phyloP scores from a whole-genome alignment of 202 grass and related monocot genomes.

The Saccharum hybrid region DNA sequence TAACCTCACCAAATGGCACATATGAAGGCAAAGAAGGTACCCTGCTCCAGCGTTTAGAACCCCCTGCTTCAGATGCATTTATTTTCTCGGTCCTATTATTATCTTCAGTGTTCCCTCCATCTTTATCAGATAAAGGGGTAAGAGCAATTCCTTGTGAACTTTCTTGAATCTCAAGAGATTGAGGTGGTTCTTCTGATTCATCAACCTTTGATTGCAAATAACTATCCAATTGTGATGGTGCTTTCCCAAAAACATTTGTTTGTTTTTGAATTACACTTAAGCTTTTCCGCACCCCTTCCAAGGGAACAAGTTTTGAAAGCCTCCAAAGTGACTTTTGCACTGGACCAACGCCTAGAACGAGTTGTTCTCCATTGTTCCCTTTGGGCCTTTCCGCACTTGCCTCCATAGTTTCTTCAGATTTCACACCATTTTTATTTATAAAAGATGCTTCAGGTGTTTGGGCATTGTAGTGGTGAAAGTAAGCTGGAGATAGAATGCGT shows the following conservation, averaged over 20 bases:
- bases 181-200: constrained; percentile 60
- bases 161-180: constrained; percentile 90
- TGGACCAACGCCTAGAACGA: constrained; percentile 90
- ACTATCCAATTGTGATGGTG: constrained; percentile 56
- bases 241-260: constrained; percentile 53
- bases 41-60: constrained; percentile 72
- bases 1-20: constrained; percentile 95
- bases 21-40: constrained; percentile 97
- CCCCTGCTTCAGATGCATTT: constrained; percentile 47
- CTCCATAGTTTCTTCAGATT: constrained; percentile 51
- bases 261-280: constrained; percentile 58
- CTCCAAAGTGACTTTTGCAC: constrained; percentile 96
- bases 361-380: constrained; percentile 60
- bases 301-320: constrained; percentile 86
- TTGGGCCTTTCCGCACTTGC: constrained; percentile 44
- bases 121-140: constrained; percentile 70
- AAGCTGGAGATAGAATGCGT: constrained; percentile 87
- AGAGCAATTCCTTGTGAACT: constrained; percentile 88
- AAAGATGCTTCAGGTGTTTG: constrained; percentile 59
- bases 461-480: constrained; percentile 90
- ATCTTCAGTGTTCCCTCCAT: constrained; percentile 46
- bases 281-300: constrained; percentile 76
- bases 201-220: constrained; percentile 62
- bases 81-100: constrained; percentile 48
- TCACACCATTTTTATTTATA: constrained; percentile 43